These are phyloP conservation scores for Teunomyces gatunensis DNA, from an alignment of 805 yeast genomes.

Conservation along the genomic window DNA sequence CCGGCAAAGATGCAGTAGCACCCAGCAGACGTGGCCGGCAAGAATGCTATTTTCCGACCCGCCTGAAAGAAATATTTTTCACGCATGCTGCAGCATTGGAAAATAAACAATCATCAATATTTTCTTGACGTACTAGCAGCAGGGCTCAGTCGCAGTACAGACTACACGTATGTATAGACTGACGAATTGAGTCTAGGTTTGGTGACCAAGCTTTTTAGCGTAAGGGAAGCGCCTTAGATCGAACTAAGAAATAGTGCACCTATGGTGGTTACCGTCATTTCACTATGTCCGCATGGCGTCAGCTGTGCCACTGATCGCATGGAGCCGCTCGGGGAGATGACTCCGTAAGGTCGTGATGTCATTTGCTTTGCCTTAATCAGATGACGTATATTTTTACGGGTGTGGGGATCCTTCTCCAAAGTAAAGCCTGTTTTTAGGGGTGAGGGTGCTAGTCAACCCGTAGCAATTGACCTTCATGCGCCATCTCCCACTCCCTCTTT, in stretches of 20 bases:
- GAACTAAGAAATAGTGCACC: not conserved
- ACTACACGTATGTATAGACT: not conserved
- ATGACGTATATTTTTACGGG: not conserved
- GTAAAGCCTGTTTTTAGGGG: not conserved
- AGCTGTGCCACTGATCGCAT: not conserved
- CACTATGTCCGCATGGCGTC: not conserved
- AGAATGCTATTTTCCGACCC: not conserved
- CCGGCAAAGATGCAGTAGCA: not conserved
- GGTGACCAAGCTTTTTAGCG: constrained; percentile 1
- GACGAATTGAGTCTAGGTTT: constrained; percentile 1
- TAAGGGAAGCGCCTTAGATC: not conserved
- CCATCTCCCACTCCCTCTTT: not conserved
- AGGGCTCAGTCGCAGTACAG: not conserved
- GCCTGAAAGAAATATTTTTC: not conserved
- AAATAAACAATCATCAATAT: not conserved
- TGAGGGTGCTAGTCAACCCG: not conserved
- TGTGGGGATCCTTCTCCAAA: not conserved
- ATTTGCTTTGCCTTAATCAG: not conserved
- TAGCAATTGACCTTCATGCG: not conserved
- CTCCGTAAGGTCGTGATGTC: not conserved
- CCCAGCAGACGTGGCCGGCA: not conserved
- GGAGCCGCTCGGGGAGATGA: not conserved
- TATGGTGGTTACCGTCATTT: not conserved
- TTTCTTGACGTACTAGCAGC: not conserved
- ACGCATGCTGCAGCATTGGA: not conserved